Conservation (phyloP, 2,329 filamentous ascomycete genomes). For the Botrytis deweyae region DNA sequence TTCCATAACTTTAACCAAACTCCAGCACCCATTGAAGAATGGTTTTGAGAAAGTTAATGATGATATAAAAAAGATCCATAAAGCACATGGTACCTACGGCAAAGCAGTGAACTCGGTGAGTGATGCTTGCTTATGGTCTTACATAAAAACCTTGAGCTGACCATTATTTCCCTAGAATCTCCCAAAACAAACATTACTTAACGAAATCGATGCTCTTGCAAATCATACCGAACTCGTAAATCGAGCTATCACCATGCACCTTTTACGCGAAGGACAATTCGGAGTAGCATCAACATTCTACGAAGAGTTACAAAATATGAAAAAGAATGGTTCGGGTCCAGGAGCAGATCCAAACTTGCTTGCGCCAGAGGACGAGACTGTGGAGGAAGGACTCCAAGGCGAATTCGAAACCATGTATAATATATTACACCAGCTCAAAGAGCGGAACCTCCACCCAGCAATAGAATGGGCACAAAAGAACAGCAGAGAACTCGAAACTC, state of each 20-base stretch:
- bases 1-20: conserved; percentile 72
- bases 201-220: conserved; percentile 77
- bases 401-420: conserved; percentile 89
- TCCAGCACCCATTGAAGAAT: conserved; percentile 82
- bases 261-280: conserved; percentile 93
- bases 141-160: neutral
- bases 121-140: neutral
- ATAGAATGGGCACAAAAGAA: conserved; percentile 83
- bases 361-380: conserved; percentile 14
- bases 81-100: conserved; percentile 77
- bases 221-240: conserved; percentile 78
- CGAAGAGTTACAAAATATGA: conserved; percentile 59
- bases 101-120: conserved; percentile 80
- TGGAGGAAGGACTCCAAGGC: conserved; percentile 62
- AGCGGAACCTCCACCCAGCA: conserved; percentile 73
- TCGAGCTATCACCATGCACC: conserved; percentile 92
- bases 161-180: conserved; percentile 34
- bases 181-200: conserved; percentile 62
- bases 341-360: conserved; percentile 28
- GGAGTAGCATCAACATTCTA: conserved; percentile 83
- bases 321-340: conserved; percentile 41
- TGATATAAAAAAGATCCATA: conserved; percentile 79
- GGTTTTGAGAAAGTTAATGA: conserved; percentile 78
- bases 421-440: conserved; percentile 76
- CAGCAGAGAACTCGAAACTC: conserved; percentile 67